A percentile compares a stretch with the other conserved stretches of the same genome.
Conservation (phyloP, 2,329 filamentous ascomycete species). For the Trichophyton schoenleinii region DNA sequence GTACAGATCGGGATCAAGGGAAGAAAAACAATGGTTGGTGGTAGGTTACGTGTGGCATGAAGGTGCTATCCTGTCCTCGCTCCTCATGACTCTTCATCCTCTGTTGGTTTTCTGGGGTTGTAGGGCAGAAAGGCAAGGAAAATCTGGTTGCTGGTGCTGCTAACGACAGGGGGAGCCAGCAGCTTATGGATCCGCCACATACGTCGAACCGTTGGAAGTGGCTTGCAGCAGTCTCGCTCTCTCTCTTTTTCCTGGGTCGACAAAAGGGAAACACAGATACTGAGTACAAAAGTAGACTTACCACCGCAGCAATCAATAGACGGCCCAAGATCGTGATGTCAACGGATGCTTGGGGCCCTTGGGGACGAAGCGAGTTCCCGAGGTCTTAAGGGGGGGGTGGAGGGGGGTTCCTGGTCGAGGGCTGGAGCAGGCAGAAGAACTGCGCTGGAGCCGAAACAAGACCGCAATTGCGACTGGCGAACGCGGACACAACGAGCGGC, state of each 20-base stretch:
- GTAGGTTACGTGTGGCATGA: not conserved
- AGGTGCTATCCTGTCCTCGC: not conserved
- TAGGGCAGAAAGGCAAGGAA: not conserved
- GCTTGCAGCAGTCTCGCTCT: not conserved
- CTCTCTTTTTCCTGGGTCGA: not conserved
- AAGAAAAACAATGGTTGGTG: not conserved
- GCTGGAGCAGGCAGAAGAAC: not conserved
- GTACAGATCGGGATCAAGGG: not conserved
- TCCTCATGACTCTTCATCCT: no score
- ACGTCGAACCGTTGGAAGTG: slow-evolving; percentile 1
- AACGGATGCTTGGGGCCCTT: not conserved
- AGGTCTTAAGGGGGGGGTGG: not conserved
- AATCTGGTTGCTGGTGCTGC: slow-evolving; percentile 1
- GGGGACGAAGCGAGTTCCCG: not conserved
- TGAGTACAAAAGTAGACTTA: not conserved
- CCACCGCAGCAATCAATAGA: not conserved
- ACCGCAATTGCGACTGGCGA: not conserved
- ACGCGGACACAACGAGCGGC: not conserved
- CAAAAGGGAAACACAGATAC: not conserved
- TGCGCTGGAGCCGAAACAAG: not conserved
- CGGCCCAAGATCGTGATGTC: not conserved
- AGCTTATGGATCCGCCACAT: not conserved
- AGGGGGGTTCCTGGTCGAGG: not conserved
- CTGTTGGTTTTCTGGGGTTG: not conserved
- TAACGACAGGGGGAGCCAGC: not conserved